A percentile compares a stretch with the other conserved stretches of the same genome.
phyloP scores from a whole-genome alignment of 2,329 filamentous ascomycete species.

The Aureobasidium sp. region DNA sequence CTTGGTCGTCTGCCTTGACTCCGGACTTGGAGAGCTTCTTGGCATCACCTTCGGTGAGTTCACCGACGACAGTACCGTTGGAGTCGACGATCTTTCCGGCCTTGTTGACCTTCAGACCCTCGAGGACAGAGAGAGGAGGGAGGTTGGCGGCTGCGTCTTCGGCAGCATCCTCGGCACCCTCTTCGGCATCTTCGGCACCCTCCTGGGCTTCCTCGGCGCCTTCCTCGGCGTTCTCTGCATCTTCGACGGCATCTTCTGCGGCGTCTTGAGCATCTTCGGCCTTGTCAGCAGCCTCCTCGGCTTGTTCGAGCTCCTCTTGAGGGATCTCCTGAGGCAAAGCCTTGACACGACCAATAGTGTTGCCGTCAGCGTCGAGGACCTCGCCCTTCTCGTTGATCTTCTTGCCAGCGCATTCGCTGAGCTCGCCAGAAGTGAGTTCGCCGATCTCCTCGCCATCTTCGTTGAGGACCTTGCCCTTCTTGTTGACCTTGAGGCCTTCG shows the following conservation, averaged over 20 bases:
- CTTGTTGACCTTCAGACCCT: slow-evolving; percentile 43
- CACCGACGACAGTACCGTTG: slow-evolving; percentile 39
- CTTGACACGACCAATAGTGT: slow-evolving; percentile 53
- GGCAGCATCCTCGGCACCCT: slow-evolving; percentile 20
- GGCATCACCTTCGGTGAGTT: slow-evolving; percentile 41
- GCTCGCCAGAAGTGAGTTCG: slow-evolving; percentile 47
- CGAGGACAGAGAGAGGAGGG: slow-evolving; percentile 40
- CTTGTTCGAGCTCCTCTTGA: slow-evolving; percentile 24
- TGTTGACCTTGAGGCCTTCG: slow-evolving; percentile 49
- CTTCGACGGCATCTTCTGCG: slow-evolving; percentile 31
- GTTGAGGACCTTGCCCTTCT: slow-evolving; percentile 46
- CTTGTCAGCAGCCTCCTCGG: slow-evolving; percentile 23
- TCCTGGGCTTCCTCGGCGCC: slow-evolving; percentile 21
- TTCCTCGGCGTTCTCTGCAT: slow-evolving; percentile 19
- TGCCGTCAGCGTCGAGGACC: slow-evolving; percentile 54
- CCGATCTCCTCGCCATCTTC: slow-evolving; percentile 47
- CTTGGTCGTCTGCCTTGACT: slow-evolving; percentile 35
- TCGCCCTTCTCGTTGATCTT: slow-evolving; percentile 57
- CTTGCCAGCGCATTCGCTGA: slow-evolving; percentile 55
- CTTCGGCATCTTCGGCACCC: slow-evolving; percentile 21
- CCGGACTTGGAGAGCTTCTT: slow-evolving; percentile 45
- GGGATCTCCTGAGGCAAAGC: slow-evolving; percentile 36
- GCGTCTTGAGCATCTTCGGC: slow-evolving; percentile 22
- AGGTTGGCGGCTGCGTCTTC: slow-evolving; percentile 27
- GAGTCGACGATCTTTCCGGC: slow-evolving; percentile 40